Evolutionary conservation across 2,329 filamentous ascomycete genomes (phyloP).

Genomic region (Ambrosiella xylebori): DNA sequence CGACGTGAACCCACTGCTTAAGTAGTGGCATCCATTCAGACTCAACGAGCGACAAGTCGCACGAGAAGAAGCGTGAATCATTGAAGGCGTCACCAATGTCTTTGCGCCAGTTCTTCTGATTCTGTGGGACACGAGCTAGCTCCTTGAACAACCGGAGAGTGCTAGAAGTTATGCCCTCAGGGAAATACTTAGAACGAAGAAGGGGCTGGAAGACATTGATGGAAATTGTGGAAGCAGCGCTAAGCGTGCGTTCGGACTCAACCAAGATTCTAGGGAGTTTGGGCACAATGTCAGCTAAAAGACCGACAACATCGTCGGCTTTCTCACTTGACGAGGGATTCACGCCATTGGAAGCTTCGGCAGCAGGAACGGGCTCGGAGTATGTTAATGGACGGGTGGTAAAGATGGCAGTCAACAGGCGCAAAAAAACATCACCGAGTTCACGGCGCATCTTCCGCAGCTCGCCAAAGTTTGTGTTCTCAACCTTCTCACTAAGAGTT

Average conservation of each 20-base stretch:
- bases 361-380: slow-evolving; percentile 33
- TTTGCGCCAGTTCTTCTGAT: slow-evolving; percentile 82
- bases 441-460: slow-evolving; percentile 83
- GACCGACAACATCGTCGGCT: slow-evolving; percentile 60
- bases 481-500: slow-evolving; percentile 82
- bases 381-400: slow-evolving; percentile 70
- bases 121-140: slow-evolving; percentile 58
- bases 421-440: slow-evolving; percentile 76
- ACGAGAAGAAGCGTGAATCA: slow-evolving; percentile 70
- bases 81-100: slow-evolving; percentile 87
- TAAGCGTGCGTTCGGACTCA: slow-evolving; percentile 67
- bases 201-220: slow-evolving; percentile 66
- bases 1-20: slow-evolving; percentile 64
- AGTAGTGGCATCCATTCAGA: slow-evolving; percentile 69
- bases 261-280: slow-evolving; percentile 68
- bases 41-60: slow-evolving; percentile 45
- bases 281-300: slow-evolving; percentile 62
- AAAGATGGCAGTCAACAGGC: slow-evolving; percentile 82
- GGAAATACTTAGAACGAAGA: slow-evolving; percentile 71
- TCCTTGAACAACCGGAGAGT: slow-evolving; percentile 59
- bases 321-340: slow-evolving; percentile 26
- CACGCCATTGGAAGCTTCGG: slow-evolving; percentile 18
- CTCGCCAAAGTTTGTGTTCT: slow-evolving; percentile 95
- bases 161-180: slow-evolving; percentile 59
- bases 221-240: slow-evolving; percentile 65